These are phyloP conservation scores for Senna tora DNA, from an alignment of 306 rosid species.

Conservation along the genomic window DNA sequence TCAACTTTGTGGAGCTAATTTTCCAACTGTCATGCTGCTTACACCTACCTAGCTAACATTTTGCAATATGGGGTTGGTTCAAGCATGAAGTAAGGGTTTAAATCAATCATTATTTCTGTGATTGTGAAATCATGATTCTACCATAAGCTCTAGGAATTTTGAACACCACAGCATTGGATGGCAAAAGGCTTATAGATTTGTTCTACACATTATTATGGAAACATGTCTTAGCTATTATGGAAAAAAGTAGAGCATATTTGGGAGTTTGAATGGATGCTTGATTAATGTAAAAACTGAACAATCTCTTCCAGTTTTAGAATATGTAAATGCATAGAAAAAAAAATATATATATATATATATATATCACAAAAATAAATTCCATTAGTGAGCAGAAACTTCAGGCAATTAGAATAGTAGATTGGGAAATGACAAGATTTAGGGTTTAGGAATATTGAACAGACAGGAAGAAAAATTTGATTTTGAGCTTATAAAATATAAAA, in stretches of 20 bases:
- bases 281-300: background rate
- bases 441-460: background rate
- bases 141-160: background rate
- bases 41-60: conserved; percentile 4
- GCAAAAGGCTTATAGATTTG: background rate
- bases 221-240: background rate
- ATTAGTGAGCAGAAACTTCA: background rate
- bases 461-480: background rate
- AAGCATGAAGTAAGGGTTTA: background rate
- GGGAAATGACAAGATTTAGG: background rate
- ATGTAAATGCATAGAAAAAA: background rate
- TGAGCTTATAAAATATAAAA: background rate
- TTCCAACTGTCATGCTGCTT: background rate
- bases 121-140: background rate
- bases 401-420: background rate
- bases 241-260: background rate
- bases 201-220: background rate
- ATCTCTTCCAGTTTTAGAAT: background rate
- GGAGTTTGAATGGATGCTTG: background rate
- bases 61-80: background rate
- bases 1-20: background rate
- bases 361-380: background rate
- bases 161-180: background rate
- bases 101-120: background rate
- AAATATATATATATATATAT: too few relatives aligned